Base-by-base conservation (phyloP, 257 asterid genomes). In the Cruciata laevipes region DNA sequence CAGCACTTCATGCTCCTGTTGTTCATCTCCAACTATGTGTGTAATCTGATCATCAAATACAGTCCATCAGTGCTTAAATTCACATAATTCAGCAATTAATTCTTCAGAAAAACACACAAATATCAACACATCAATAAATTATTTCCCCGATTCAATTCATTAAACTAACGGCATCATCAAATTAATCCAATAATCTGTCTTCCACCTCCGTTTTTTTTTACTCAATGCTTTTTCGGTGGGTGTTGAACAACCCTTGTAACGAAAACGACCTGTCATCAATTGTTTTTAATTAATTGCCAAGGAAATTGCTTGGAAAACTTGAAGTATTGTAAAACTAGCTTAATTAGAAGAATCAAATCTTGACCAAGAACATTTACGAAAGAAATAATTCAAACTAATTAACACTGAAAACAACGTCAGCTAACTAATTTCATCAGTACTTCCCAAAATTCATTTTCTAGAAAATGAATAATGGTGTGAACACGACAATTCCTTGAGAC, bases 381-480 rank as follows among this genome's bases (percentile, higher is more conserved):
- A 17, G 56, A 49, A 49, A 49, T 2, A 49, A 49, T 7, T 47
- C 53, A 53, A 53, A 38, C 68, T 31, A 23, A 20, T 52, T 17
- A 12, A 23, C 56, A 64, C 23, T 17, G 23, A 63, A 16, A 63
- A 63, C 21, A 63, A 38, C 55, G 44, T 63, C 53, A 63, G 68
- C 23, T 63, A 16, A 8, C 18, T 21, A 52, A 11, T 1, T 3
- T 1, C 4, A 52, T 18, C 6, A 52, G 5, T n/a, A 51, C 7
- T 16, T 52, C 30, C 30, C 30, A 27, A 27, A 2, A 27, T 2
- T 27, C 2, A 27, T 2, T 1, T 27, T 27, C n/a, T 17, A 14
- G 1, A 16, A 51, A 51, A 16, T 51, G 17, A 51, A 3, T 51
- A 52, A 52, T 5, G 9, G 59, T 53, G 6, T 53, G 59, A 53